These are phyloP conservation scores for Solanum pinnatisectum DNA, from an alignment of 257 asterid genomes.

Conservation along the genomic window DNA sequence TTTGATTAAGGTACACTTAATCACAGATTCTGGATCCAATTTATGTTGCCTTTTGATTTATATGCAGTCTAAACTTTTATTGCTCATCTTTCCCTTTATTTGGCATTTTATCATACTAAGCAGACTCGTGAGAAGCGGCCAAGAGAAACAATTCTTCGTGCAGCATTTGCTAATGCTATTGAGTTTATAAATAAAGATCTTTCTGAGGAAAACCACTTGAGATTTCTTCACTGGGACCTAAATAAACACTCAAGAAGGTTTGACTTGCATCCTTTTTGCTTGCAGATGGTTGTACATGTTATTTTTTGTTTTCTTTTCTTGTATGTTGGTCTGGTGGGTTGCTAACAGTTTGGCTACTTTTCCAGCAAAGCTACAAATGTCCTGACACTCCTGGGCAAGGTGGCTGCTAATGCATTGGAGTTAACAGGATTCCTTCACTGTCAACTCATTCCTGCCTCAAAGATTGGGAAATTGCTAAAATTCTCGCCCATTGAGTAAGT, in stretches of 20 bases:
- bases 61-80: background rate
- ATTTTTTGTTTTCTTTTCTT: background rate
- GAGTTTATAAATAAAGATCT: slow-evolving; percentile 63
- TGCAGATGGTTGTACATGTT: background rate
- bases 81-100: background rate
- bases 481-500: slow-evolving; percentile 14
- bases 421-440: slow-evolving; percentile 70
- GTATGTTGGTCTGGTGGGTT: background rate
- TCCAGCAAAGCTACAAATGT: slow-evolving; percentile 60
- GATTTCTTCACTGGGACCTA: slow-evolving; percentile 94
- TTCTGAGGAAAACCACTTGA: slow-evolving; percentile 53
- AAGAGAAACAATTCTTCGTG: slow-evolving; percentile 76
- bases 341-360: background rate
- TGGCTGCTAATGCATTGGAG: slow-evolving; percentile 66
- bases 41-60: slow-evolving; percentile 1
- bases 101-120: slow-evolving; percentile 4
- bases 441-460: slow-evolving; percentile 38
- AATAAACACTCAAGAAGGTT: slow-evolving; percentile 74
- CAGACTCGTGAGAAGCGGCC: slow-evolving; percentile 95
- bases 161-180: slow-evolving; percentile 82
- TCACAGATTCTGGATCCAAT: background rate
- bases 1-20: slow-evolving; percentile 67
- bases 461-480: slow-evolving; percentile 20
- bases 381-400: slow-evolving; percentile 52
- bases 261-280: background rate